Evolutionary conservation across 768 basidiomycete genomes (phyloP), one percentile per base, ranked within the genome.

Genomic region (Boletellus sp.): DNA sequence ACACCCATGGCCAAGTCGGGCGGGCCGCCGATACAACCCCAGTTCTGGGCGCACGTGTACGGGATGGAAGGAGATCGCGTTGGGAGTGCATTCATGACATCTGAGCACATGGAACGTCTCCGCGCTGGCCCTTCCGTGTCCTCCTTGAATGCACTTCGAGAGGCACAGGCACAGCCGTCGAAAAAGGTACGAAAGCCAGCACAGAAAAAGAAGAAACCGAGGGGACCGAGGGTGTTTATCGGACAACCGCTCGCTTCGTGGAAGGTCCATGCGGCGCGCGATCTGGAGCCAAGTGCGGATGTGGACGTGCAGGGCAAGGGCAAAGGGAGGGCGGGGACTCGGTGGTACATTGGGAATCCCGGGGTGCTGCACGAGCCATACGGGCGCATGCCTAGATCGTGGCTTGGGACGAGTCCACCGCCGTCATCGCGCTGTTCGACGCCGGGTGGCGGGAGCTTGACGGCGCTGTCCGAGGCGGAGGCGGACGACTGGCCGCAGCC

Each of bases 1-100:
- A 47, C 48, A 6, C 40, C 41, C 16, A 49, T 9, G 16, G 20
- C 15, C 36, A 15, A 36, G 10, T 9, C 28, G 28, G 28, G 28
- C 28, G 28, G 28, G 28, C 9, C 7, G 28, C 36, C 45, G 2
- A 13, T 11, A 6, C 52, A 16, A 8, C 3, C 66, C 1, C 50
- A 42, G n/a, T 70, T 67, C n/a, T 68, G 68, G 68, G 66, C 68
- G 10, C 67, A 68, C 17, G 68, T 70, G 13, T 68, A 68, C 6
- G 64, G 62, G 16, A 35, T 68, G 32, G 58, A 62, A 41, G 66
- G 68, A 1, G 52, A 70, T 4, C 61, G 42, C 1, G 23, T 68
- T 8, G 66, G 68, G 26, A 50, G 50, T 8, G 68, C 63, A 1
- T 67, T 69, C 17, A 53, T 61, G 53, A 43, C 53, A 31, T 53